These are phyloP conservation scores for Osmanthus fragrans DNA, from an alignment of 257 asterid genomes.

Conservation along the genomic window DNA sequence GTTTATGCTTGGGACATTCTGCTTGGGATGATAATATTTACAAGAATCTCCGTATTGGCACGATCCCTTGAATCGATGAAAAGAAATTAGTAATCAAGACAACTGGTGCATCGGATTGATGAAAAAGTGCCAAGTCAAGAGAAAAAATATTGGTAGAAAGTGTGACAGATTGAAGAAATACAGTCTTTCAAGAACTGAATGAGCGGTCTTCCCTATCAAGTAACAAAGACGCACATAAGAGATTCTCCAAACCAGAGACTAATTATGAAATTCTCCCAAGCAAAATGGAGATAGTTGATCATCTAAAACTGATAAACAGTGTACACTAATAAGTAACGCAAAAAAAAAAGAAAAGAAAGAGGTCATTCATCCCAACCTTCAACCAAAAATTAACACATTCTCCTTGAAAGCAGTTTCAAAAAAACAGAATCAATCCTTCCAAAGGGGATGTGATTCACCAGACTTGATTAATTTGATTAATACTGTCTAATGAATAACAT, in stretches of 20 bases:
- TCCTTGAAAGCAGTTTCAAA: background rate
- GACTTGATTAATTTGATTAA: background rate
- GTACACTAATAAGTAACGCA: too few species aligned
- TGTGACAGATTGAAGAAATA: background rate
- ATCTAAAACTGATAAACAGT: background rate
- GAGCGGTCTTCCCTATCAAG: background rate
- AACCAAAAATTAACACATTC: background rate
- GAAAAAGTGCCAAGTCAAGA: background rate
- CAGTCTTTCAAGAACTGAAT: background rate
- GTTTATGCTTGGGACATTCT: slow-evolving; percentile 31
- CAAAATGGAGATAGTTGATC: background rate
- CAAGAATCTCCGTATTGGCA: slow-evolving; percentile 86
- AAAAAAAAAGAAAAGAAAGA: too few species aligned
- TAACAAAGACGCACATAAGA: background rate
- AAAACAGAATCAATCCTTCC: background rate
- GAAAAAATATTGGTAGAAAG: background rate
- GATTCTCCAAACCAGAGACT: background rate
- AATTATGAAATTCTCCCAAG: background rate
- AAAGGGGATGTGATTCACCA: background rate
- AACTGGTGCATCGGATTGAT: background rate
- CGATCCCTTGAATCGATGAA: slow-evolving; percentile 53
- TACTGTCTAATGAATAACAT: background rate
- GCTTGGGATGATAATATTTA: slow-evolving; percentile 83
- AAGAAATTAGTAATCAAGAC: slow-evolving; percentile 11
- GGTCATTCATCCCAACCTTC: too few species aligned